Conservation (phyloP, 2,329 filamentous ascomycete genomes). For the Xylariaceae sp. region DNA sequence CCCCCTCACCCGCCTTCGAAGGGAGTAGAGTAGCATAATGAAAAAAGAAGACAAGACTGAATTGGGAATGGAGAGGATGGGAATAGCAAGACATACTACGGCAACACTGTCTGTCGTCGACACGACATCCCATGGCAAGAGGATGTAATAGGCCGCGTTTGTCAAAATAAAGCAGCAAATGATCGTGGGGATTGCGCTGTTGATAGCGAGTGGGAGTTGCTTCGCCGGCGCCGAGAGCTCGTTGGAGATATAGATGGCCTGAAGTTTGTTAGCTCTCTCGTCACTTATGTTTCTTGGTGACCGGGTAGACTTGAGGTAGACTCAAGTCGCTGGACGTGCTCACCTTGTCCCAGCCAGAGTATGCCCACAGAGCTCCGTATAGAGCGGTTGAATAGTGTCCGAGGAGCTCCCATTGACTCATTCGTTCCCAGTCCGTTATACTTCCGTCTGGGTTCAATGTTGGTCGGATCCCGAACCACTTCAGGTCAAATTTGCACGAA, state of each 20-base stretch:
- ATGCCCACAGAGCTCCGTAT: slow-evolving; percentile 59
- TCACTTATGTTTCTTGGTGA: too few relatives aligned
- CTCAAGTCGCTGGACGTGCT: slow-evolving; percentile 17
- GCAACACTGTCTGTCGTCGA: slow-evolving; percentile 57
- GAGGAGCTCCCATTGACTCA: slow-evolving; percentile 53
- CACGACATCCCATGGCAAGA: slow-evolving; percentile 54
- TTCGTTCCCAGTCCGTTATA: slow-evolving; percentile 41
- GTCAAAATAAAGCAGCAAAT: slow-evolving; percentile 54
- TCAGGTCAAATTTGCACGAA: neutral
- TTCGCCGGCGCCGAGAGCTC: slow-evolving; percentile 46
- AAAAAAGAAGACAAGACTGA: neutral
- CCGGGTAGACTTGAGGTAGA: too few relatives aligned
- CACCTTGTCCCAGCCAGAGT: slow-evolving; percentile 62
- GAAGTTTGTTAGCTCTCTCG: neutral
- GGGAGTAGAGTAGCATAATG: too few relatives aligned
- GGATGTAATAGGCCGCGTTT: slow-evolving; percentile 57
- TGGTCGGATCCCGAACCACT: slow-evolving; percentile 50
- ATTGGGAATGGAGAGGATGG: neutral
- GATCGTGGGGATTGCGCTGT: slow-evolving; percentile 54
- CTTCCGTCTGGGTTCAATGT: slow-evolving; percentile 46
- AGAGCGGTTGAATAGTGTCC: slow-evolving; percentile 56
- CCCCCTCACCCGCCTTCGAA: too few relatives aligned
- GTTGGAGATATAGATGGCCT: slow-evolving; percentile 51
- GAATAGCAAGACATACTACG: slow-evolving; percentile 42
- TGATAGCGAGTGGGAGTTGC: slow-evolving; percentile 56